Evolutionary conservation across 495 filamentous ascomycete genomes (phyloP), one percentile per base, ranked within the genome.

Genomic region (Aspergillus carlsbadensis): DNA sequence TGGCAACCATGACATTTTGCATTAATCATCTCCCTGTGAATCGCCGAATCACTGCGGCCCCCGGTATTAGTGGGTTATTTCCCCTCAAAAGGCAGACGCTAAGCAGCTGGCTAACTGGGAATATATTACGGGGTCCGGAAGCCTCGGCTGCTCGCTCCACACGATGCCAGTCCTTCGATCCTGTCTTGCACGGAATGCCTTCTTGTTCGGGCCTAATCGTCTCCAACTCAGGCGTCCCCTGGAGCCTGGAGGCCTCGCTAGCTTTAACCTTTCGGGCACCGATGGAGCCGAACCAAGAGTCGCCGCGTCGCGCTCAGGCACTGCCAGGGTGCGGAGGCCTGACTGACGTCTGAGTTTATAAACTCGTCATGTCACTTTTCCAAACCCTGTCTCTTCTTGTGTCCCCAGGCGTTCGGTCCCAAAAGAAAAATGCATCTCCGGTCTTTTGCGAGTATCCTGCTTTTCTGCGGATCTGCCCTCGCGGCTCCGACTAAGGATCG

Each of bases 401-500:
- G 11, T 20, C 39, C 39, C 39, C 39, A 20, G 22, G 10, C 22
- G 26, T 15, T 17, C 15, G 17, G 14, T 7, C 8, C n/a, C 35
- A 47, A 34, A 4, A 3, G 3, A 41, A n/a, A 6, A 2, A 59
- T 59, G 60, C 56, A 59, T 48, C 33, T 59, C 11, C 40, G 26
- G 6, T 36, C 34, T 42, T 33, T 63, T 10, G 52, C 45, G 7
- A 52, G 52, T 11, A 29, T 46, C 22, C 35, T 63, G 48, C 56
- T 62, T n/a, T 31, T 59, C n/a, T 47, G 47, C 50, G 35, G 40
- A 13, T 40, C 29, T 3, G 59, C 59, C 17, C 17, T 62, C 13
- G 59, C 63, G 26, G 58, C 52, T 26, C 58, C 58, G 14, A 47
- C 46, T 31, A 35, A 50, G 46, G 39, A 39, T 26, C 42, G 41